phyloP scores from a whole-genome alignment of 495 filamentous ascomycete genomes.

The Patellaria atrata region DNA sequence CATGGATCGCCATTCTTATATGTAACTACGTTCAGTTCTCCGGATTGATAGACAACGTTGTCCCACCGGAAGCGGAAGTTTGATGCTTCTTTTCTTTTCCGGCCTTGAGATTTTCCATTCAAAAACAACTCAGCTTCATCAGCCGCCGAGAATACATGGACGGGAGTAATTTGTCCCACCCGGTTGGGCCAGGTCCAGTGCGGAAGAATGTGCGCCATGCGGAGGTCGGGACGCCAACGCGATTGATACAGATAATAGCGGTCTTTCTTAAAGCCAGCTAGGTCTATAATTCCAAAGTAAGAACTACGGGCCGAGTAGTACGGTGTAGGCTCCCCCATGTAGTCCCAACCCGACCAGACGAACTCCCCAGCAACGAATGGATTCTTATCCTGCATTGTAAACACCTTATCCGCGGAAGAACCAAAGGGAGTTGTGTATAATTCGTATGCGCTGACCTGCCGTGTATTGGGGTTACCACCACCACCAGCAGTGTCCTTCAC shows the following conservation, averaged over 20 bases:
- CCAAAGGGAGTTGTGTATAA: slow-evolving; percentile 31
- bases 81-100: slow-evolving; percentile 21
- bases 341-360: slow-evolving; percentile 39
- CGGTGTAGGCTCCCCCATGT: slow-evolving; percentile 36
- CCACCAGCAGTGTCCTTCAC: slow-evolving; percentile 13
- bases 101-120: slow-evolving; percentile 32
- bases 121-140: slow-evolving; percentile 37
- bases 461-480: slow-evolving; percentile 18
- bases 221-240: slow-evolving; percentile 30
- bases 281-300: slow-evolving; percentile 34
- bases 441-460: slow-evolving; percentile 35
- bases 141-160: slow-evolving; percentile 34
- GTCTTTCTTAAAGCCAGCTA: slow-evolving; percentile 39
- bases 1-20: slow-evolving; percentile 31
- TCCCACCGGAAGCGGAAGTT: slow-evolving; percentile 37
- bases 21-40: slow-evolving; percentile 30
- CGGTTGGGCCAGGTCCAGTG: slow-evolving; percentile 39
- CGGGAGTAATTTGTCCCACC: slow-evolving; percentile 32
- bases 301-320: slow-evolving; percentile 31
- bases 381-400: slow-evolving; percentile 31
- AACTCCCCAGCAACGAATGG: slow-evolving; percentile 35
- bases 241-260: slow-evolving; percentile 35
- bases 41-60: slow-evolving; percentile 30
- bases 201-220: slow-evolving; percentile 33
- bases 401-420: slow-evolving; percentile 35